These are phyloP conservation scores for Pythium brassicae DNA, from an alignment of 352 stramenopile species.

Conservation along the genomic window DNA sequence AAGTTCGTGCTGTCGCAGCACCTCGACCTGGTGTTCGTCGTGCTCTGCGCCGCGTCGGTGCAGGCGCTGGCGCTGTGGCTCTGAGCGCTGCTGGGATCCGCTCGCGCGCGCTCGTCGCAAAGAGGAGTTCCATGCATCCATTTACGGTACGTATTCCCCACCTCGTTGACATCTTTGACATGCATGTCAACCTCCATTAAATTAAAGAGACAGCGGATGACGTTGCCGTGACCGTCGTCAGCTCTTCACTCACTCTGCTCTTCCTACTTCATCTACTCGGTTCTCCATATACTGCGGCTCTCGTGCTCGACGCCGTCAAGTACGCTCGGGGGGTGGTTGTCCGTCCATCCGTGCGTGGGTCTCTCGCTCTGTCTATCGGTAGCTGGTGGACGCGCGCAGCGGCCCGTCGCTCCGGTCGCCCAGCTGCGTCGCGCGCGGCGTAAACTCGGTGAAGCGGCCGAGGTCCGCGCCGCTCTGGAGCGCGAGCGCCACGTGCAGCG, in stretches of 20 bases:
- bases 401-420: constrained; percentile 45
- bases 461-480: constrained; percentile 38
- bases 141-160: background rate
- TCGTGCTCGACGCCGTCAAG: no score
- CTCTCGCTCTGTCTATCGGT: constrained; percentile 16
- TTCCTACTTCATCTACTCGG: background rate
- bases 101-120: no score
- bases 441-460: constrained; percentile 64
- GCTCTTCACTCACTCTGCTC: background rate
- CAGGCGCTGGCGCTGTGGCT: constrained; percentile 1
- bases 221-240: background rate
- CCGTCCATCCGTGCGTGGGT: background rate
- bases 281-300: constrained; percentile 5
- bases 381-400: constrained; percentile 53
- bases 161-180: no score
- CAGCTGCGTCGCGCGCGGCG: constrained; percentile 62
- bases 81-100: no score
- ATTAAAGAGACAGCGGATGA: background rate
- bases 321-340: background rate
- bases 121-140: background rate
- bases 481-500: constrained; percentile 68
- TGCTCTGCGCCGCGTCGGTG: constrained; percentile 9
- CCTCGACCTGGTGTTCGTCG: constrained; percentile 17
- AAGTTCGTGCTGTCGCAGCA: constrained; percentile 15
- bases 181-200: background rate